Evolutionary conservation across 495 filamentous ascomycete genomes (phyloP).

Genomic region (Podospora didyma): DNA sequence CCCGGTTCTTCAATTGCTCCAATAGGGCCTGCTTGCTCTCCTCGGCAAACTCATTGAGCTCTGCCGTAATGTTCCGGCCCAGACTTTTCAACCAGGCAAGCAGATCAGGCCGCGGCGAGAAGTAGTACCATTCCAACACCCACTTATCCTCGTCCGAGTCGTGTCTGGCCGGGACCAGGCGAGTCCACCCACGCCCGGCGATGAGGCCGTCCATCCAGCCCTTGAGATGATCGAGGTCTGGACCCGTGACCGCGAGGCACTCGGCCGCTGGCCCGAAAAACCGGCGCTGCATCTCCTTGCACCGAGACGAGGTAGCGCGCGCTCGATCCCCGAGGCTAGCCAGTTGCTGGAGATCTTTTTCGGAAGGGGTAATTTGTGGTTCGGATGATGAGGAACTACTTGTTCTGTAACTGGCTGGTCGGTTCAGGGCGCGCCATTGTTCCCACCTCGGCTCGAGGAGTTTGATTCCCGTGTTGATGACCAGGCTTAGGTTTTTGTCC

Average conservation of each 20-base stretch:
- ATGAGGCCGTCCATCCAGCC: neutral
- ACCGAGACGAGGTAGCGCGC: neutral
- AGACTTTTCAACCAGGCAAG: neutral
- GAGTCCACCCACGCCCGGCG: neutral
- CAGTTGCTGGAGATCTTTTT: neutral
- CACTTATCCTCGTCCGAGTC: neutral
- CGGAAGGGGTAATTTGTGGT: too few relatives aligned
- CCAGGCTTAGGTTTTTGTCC: neutral
- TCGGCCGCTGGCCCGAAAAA: neutral
- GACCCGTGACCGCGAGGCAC: neutral
- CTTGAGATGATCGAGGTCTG: neutral
- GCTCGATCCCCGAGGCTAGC: neutral
- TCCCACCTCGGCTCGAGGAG: neutral
- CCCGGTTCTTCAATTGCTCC: too few relatives aligned
- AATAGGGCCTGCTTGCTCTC: neutral
- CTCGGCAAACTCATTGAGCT: neutral
- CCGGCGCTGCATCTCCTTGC: neutral
- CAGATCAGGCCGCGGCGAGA: neutral
- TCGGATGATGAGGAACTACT: too few relatives aligned
- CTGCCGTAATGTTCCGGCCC: neutral
- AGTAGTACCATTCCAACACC: neutral
- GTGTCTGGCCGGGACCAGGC: neutral
- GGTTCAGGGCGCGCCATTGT: neutral
- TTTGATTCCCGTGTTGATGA: neutral
- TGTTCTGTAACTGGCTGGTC: too few relatives aligned